Evolutionary conservation across 352 stramenopile genomes (phyloP).

Genomic region (Phytophthora europaea): DNA sequence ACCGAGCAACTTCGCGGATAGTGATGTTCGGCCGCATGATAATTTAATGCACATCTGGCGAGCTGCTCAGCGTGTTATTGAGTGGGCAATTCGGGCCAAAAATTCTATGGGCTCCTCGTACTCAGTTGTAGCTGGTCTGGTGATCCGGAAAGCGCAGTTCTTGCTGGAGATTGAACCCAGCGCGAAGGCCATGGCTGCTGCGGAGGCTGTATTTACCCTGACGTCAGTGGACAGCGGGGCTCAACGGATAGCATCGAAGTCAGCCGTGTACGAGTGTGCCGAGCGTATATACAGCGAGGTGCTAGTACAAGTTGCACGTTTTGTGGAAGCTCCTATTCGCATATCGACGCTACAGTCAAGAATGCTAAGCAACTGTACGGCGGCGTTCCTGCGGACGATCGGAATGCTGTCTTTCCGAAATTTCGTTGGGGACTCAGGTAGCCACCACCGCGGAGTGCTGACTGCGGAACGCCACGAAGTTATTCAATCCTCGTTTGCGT

Average conservation of each 20-base stretch:
- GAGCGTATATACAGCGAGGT: constrained; percentile 89
- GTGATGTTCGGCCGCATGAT: constrained; percentile 85
- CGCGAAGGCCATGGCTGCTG: constrained; percentile 71
- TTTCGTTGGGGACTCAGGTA: constrained; percentile 73
- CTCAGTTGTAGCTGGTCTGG: constrained; percentile 74
- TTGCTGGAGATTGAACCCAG: constrained; percentile 86
- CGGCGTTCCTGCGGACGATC: constrained; percentile 82
- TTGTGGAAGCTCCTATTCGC: constrained; percentile 81
- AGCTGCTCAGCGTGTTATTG: constrained; percentile 86
- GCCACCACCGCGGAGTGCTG: constrained; percentile 44
- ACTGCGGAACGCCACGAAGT: constrained; percentile 57
- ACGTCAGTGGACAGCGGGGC: constrained; percentile 51
- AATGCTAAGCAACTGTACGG: constrained; percentile 80
- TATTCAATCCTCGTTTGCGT: constrained; percentile 79
- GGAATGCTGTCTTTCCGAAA: constrained; percentile 82
- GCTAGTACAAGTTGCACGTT: constrained; percentile 85
- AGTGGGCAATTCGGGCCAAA: constrained; percentile 91
- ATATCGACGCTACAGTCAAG: constrained; percentile 78
- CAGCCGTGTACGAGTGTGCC: constrained; percentile 75
- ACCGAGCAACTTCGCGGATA: constrained; percentile 55
- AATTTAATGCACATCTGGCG: constrained; percentile 94
- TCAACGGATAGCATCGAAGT: constrained; percentile 53
- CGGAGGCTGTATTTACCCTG: constrained; percentile 70
- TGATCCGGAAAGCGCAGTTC: constrained; percentile 90
- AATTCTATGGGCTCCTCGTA: constrained; percentile 91